These are phyloP conservation scores for Chalara sp. DNA, from an alignment of 2,329 filamentous ascomycete species.

Conservation along the genomic window DNA sequence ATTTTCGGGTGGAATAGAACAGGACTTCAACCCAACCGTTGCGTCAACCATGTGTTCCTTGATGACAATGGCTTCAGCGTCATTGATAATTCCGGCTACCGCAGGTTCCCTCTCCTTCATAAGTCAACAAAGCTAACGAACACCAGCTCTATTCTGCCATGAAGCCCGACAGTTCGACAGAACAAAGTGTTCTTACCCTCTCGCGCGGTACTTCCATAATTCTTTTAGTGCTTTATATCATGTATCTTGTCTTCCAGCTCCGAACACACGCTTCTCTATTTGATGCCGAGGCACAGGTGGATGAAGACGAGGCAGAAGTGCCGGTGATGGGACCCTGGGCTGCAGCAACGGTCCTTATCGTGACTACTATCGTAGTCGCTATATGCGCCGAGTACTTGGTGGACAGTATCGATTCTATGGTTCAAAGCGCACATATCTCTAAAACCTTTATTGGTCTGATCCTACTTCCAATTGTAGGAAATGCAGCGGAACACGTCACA, in stretches of 20 bases:
- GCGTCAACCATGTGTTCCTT: conserved; percentile 70
- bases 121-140: conserved; percentile 5
- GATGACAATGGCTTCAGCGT: conserved; percentile 69
- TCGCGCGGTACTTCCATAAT: conserved; percentile 73
- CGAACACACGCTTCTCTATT: conserved; percentile 69
- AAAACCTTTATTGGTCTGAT: conserved; percentile 76
- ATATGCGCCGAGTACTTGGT: conserved; percentile 72
- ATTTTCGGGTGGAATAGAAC: conserved; percentile 43
- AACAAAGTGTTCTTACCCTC: conserved; percentile 57
- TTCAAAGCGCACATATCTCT: conserved; percentile 62
- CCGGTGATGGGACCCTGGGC: conserved; percentile 7
- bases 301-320: conserved; percentile 8
- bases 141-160: conserved; percentile 59
- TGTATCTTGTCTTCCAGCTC: conserved; percentile 75
- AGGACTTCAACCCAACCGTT: conserved; percentile 68
- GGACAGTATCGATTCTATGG: conserved; percentile 65
- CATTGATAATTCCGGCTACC: conserved; percentile 71
- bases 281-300: conserved; percentile 40
- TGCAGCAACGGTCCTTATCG: conserved; percentile 47
- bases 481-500: conserved; percentile 74
- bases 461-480: conserved; percentile 71
- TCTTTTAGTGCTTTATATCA: conserved; percentile 64
- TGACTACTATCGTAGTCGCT: conserved; percentile 62
- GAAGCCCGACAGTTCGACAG: conserved; percentile 35
- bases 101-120: conserved; percentile 26